Conservation (phyloP, 2,329 filamentous ascomycete genomes). For the Fusarium nisikadoi region DNA sequence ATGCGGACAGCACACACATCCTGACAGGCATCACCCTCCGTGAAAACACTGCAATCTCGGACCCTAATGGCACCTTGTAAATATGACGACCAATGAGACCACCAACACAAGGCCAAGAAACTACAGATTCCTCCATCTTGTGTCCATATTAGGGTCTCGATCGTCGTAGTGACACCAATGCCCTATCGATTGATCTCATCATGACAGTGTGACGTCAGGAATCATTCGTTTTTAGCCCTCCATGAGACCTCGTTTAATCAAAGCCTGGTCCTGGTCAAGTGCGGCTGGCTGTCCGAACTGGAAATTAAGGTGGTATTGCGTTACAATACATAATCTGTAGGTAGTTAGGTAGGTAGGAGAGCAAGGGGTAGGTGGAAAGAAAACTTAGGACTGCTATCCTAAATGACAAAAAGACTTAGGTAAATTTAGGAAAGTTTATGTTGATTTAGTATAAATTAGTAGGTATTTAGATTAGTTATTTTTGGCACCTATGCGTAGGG, state of each 20-base stretch:
- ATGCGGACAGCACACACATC: constrained; percentile 29
- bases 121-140: not conserved
- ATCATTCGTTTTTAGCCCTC: not conserved
- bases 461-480: no score
- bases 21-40: constrained; percentile 9
- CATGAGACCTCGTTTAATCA: constrained; percentile 6
- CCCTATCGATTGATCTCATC: constrained; percentile 32
- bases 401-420: no score
- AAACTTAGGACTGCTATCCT: no score
- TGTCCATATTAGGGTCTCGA: constrained; percentile 16
- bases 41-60: not conserved
- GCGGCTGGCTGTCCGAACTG: not conserved
- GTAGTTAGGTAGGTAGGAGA: not conserved
- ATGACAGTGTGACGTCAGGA: constrained; percentile 39
- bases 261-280: not conserved
- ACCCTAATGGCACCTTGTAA: constrained; percentile 6
- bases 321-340: not conserved
- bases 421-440: no score
- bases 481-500: no score
- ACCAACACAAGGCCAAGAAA: not conserved
- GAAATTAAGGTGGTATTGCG: constrained; percentile 8
- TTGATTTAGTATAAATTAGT: no score
- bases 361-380: no score
- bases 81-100: constrained; percentile 15
- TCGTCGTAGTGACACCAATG: constrained; percentile 21